phyloP scores from a whole-genome alignment of 495 filamentous ascomycete genomes.

The Bacidia rubella region DNA sequence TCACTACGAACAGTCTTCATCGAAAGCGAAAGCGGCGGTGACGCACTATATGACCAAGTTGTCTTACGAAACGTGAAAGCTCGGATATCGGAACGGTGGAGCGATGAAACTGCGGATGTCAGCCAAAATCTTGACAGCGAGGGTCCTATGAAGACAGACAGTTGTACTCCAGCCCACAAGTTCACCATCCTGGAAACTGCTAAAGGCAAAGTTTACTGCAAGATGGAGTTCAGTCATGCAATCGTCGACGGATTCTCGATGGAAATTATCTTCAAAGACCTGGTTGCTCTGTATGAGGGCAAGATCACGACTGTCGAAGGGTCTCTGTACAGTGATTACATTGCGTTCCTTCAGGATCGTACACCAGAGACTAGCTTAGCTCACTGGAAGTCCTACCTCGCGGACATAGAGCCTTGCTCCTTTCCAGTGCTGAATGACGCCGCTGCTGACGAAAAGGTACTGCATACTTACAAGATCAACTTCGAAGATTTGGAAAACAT shows the following conservation, averaged over 20 bases:
- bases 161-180: conserved; percentile 30
- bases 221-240: conserved; percentile 44
- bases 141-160: conserved; percentile 24
- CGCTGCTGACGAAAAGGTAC: conserved; percentile 11
- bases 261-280: conserved; percentile 32
- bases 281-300: conserved; percentile 35
- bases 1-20: conserved; percentile 40
- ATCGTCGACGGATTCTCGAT: conserved; percentile 38
- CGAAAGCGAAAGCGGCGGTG: conserved; percentile 31
- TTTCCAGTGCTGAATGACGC: conserved; percentile 37
- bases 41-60: conserved; percentile 34
- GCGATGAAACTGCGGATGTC: conserved; percentile 22
- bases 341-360: conserved; percentile 30
- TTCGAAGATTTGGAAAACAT: conserved; percentile 20
- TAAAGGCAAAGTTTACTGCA: conserved; percentile 30
- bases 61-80: conserved; percentile 32
- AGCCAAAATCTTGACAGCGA: conserved; percentile 25
- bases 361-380: conserved; percentile 29
- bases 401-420: conserved; percentile 34
- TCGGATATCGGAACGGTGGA: conserved; percentile 25
- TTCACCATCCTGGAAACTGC: conserved; percentile 34
- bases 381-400: conserved; percentile 42
- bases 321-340: conserved; percentile 42
- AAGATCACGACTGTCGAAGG: conserved; percentile 23
- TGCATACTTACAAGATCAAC: conserved; percentile 22